Evolutionary conservation across 2,329 filamentous ascomycete species (phyloP).

Genomic region (Geoglossum cookeanum): DNA sequence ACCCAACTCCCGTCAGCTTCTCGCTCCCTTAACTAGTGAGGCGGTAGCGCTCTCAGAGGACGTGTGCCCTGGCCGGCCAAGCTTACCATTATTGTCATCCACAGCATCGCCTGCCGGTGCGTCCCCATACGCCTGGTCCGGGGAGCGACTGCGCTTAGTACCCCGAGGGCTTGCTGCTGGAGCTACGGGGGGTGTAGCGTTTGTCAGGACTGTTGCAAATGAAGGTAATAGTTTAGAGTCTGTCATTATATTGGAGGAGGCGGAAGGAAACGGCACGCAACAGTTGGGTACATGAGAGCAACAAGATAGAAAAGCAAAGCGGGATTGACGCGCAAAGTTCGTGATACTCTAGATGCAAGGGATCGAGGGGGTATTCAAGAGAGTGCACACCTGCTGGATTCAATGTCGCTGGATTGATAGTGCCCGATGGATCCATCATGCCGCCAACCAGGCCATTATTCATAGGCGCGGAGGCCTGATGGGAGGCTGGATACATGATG

Average conservation of each 20-base stretch:
- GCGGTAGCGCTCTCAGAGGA: neutral
- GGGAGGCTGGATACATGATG: conserved; percentile 2
- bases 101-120: conserved; percentile 32
- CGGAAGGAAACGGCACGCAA: neutral
- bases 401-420: conserved; percentile 78
- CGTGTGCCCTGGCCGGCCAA: conserved; percentile 5
- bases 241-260: conserved; percentile 3
- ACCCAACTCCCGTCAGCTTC: conserved; percentile 14
- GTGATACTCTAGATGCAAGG: conserved; percentile 8
- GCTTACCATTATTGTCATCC: conserved; percentile 59
- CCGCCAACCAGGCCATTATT: conserved; percentile 39
- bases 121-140: conserved; percentile 34
- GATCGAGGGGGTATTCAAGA: conserved; percentile 8
- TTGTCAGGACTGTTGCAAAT: conserved; percentile 19
- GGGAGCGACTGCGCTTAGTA: conserved; percentile 63
- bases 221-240: conserved; percentile 2
- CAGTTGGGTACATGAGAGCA: neutral
- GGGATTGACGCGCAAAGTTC: conserved; percentile 6
- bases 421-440: conserved; percentile 55
- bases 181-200: conserved; percentile 27
- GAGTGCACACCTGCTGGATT: conserved; percentile 51
- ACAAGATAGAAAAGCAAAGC: conserved; percentile 6
- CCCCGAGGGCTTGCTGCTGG: conserved; percentile 42
- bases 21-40: neutral
- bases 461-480: conserved; percentile 21